Base-by-base conservation (phyloP, 2,329 filamentous ascomycete genomes). In the Diaporthe sp. region DNA sequence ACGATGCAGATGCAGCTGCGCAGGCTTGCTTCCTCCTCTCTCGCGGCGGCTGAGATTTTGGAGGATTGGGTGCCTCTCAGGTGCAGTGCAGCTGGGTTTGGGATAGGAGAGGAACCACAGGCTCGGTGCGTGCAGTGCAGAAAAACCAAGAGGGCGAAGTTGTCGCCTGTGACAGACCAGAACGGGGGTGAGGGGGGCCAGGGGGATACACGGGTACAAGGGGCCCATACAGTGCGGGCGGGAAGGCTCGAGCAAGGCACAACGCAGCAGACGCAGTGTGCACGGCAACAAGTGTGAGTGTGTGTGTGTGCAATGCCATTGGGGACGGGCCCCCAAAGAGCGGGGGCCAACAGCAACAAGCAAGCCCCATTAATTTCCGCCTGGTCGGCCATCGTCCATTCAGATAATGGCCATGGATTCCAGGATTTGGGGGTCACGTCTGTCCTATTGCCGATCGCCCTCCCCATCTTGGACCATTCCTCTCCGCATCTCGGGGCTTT, bases 81-180 rank as follows among this genome's bases (percentile, higher is more conserved):
- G 60, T 64, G 70, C 55, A 73, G 64, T 68, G 71, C 40, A 73
- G 71, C 71, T 64, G 71, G 60, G 30, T 68, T 68, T 67, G 60
- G 57, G 52, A 55, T 64, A 42, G 71, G 40, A 61, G 55, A 67
- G 64, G 61, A 67, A 67, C 61, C 61, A n/a, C 70, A 72, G 70
- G 70, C 70, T 61, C 54, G 60, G 57, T 52, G 70, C 70, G 47
- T 60, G 58, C 70, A 72, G 55, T 57, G 71, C 71, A 73, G 54
- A 54, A 69, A 73, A 68, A 58, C 64, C 64, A 54, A 54, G 33
- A 68, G 22, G 64, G 64, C 45, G 64, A 67, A 28, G 64, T 67
- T 67, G 64, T 54, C 64, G 64, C 64, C 64, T 68, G 64, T 68
- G 64, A 68, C 64, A 68, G 45, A n/a, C 45, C 22, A n/a, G 61